Percentiles rank a stretch among this genome's conserved stretches.
These are phyloP conservation scores for Termitomyces sp. DNA, from an alignment of 768 basidiomycete species.

Conservation along the genomic window DNA sequence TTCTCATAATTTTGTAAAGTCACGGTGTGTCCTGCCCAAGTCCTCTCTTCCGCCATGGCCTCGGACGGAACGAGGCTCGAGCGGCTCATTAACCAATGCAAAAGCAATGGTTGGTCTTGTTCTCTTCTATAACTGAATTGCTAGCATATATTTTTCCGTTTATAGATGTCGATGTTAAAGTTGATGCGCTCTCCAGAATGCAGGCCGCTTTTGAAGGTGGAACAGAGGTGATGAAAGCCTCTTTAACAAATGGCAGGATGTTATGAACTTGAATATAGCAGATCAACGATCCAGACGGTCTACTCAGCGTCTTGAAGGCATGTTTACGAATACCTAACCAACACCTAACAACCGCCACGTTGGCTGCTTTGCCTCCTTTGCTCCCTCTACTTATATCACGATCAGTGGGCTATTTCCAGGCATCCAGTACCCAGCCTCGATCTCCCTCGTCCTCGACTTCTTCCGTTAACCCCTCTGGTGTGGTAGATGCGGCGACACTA, in stretches of 20 bases:
- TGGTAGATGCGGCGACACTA: constrained; percentile 54
- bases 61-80: constrained; percentile 48
- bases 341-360: constrained; percentile 74
- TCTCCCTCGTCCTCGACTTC: constrained; percentile 55
- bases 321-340: constrained; percentile 80
- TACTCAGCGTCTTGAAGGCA: constrained; percentile 67
- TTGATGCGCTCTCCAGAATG: constrained; percentile 77
- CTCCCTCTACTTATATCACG: constrained; percentile 59
- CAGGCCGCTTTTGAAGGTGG: constrained; percentile 72
- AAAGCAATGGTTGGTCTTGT: constrained; percentile 50
- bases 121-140: constrained; percentile 4
- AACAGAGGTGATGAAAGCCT: constrained; percentile 49
- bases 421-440: constrained; percentile 30
- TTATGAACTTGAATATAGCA: constrained; percentile 24
- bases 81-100: constrained; percentile 61
- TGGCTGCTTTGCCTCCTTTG: constrained; percentile 64
- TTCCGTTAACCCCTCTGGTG: constrained; percentile 36
- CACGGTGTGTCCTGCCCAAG: constrained; percentile 7
- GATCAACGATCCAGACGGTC: constrained; percentile 70
- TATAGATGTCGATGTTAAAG: constrained; percentile 74
- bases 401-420: constrained; percentile 22
- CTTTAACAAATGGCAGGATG: background rate
- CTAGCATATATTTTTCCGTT: constrained; percentile 5
- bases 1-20: background rate
- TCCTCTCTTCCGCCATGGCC: constrained; percentile 39